Conservation (phyloP, 2,329 filamentous ascomycete species). For the Grosmannia huntii region DNA sequence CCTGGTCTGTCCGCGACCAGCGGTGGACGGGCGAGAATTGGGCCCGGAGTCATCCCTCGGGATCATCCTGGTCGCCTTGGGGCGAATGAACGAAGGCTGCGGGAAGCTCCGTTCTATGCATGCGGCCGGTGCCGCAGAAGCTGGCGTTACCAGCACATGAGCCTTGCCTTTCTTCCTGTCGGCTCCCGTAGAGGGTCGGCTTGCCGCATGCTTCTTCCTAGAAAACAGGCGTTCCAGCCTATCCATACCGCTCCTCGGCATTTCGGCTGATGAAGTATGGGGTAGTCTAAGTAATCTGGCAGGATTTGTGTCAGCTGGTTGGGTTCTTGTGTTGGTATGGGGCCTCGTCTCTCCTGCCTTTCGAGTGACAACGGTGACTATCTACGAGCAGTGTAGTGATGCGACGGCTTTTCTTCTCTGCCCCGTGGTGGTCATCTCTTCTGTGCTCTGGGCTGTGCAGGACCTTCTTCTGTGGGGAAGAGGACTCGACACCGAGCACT, state of each 20-base stretch:
- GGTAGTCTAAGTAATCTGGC: neutral
- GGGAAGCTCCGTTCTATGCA: constrained; percentile 25
- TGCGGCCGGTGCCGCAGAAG: constrained; percentile 6
- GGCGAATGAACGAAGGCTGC: constrained; percentile 41
- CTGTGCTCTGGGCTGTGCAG: neutral
- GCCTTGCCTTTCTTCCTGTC: neutral
- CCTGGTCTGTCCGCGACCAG: constrained; percentile 1
- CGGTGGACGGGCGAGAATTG: neutral
- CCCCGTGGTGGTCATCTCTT: neutral
- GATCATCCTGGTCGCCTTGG: constrained; percentile 40
- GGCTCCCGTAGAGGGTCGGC: constrained; percentile 8
- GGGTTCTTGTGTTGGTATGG: neutral
- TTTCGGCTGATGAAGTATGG: constrained; percentile 15
- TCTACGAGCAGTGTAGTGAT: neutral
- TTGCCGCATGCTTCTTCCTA: constrained; percentile 23
- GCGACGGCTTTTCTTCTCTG: neutral
- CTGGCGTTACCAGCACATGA: neutral
- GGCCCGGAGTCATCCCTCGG: constrained; percentile 35
- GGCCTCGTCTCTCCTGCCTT: neutral
- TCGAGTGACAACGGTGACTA: neutral
- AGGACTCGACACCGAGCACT: neutral
- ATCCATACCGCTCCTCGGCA: constrained; percentile 32
- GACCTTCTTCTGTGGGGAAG: neutral
- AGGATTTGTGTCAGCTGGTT: neutral
- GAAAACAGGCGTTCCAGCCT: constrained; percentile 39